Evolutionary conservation across 2,329 filamentous ascomycete genomes (phyloP), one percentile per base, ranked within the genome.

Genomic region (Blastomyces gilchristii): DNA sequence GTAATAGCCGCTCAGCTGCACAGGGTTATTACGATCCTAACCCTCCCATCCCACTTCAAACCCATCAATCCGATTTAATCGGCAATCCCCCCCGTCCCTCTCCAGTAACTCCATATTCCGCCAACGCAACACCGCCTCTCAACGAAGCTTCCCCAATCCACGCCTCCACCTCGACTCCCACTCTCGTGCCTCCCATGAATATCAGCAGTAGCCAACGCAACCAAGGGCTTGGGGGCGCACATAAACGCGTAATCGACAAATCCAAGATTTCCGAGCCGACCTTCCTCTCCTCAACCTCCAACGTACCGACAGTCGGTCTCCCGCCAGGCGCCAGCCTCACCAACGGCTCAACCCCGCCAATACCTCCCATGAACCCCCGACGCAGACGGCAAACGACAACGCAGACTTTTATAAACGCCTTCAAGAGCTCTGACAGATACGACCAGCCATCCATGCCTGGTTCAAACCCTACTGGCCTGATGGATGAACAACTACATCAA

Each of bases 191-290:
- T 50, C 63, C 50, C 63, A 70, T 62, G 49, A 64, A 7, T 52
- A 68, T n/a, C 66, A 71, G 28, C 71, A 72, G 62, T 68, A 68
- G 71, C 14, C 66, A 71, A 37, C 69, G 70, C 8, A 67, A 70
- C 41, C 65, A 65, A 62, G 66, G 69, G 62, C 71, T 76, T 6
- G 63, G 61, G 3, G 62, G 61, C 60, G 62, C 60, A 34, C 79
- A 83, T 47, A 87, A 86, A 75, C 81, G 82, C 68, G 78, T 80
- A 0, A 78, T 87, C 58, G 81, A 81, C 65, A 87, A 87, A 72
- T 76, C 78, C 14, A 81, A 83, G 63, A 87, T 87, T 59, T 86
- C 83, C 1, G 85, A 87, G 68, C 85, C 85, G 0, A 79, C 75
- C 2, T 76, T 80, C 58, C 70, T 80, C 11, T 79, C 77, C 4